A percentile compares a stretch with the other conserved stretches of the same genome.
Conservation (phyloP, 1,284 basidiomycete genomes). For the Ceratobasidium papillatum region DNA sequence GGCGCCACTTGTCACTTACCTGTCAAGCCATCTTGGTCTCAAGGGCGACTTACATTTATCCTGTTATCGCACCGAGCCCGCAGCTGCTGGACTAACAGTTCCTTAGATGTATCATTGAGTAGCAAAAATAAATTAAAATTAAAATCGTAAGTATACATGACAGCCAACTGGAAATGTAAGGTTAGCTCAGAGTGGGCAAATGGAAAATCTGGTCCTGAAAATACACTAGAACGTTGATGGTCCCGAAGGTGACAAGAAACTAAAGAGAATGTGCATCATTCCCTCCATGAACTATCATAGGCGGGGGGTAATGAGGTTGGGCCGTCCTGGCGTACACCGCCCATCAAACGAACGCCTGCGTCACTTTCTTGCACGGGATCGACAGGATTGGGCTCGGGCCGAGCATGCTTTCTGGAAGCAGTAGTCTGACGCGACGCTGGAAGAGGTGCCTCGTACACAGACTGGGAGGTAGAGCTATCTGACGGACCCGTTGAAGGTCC, state of each 20-base stretch:
- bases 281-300: constrained; percentile 24
- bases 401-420: background rate
- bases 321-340: background rate
- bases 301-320: constrained; percentile 11
- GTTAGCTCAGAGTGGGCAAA: background rate
- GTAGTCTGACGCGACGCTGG: background rate
- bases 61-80: too few relatives aligned
- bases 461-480: background rate
- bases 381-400: background rate
- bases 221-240: background rate
- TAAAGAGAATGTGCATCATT: background rate
- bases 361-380: constrained; percentile 19
- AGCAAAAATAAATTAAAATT: background rate
- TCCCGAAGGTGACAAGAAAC: background rate
- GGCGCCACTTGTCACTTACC: background rate
- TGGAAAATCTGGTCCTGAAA: background rate
- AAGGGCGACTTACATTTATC: background rate
- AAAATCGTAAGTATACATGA: too few relatives aligned
- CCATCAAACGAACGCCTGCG: constrained; percentile 13
- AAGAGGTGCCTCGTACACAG: background rate
- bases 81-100: too few relatives aligned
- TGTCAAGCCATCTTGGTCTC: background rate
- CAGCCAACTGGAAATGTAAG: too few relatives aligned
- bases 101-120: background rate
- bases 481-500: background rate